A percentile compares a stretch with the other conserved stretches of the same genome.
phyloP scores from a whole-genome alignment of 116 monocot genomes.

The Phalaenopsis hybrid region DNA sequence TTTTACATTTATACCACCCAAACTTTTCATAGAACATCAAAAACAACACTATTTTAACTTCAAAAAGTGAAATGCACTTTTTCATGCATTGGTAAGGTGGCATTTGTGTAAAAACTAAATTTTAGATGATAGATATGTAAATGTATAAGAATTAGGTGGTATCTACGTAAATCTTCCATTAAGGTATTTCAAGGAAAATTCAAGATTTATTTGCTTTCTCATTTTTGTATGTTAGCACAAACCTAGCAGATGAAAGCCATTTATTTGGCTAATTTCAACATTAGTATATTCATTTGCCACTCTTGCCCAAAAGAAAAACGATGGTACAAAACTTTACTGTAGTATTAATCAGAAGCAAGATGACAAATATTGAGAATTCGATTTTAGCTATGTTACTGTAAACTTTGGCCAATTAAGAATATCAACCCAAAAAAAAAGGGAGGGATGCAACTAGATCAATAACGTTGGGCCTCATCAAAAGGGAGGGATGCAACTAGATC shows the following conservation, averaged over 20 bases:
- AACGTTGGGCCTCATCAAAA: too few relatives aligned
- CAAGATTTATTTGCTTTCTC: not conserved
- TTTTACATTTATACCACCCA: too few relatives aligned
- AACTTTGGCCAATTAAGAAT: not conserved
- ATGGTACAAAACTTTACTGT: not conserved
- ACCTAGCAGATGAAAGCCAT: not conserved
- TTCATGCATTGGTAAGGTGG: too few relatives aligned
- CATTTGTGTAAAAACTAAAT: too few relatives aligned
- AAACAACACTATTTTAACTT: too few relatives aligned
- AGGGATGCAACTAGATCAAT: not conserved
- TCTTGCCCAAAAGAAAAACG: not conserved
- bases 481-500: not conserved
- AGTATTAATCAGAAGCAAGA: not conserved
- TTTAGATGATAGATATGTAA: too few relatives aligned
- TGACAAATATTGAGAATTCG: not conserved
- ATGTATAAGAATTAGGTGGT: too few relatives aligned
- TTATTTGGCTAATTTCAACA: not conserved
- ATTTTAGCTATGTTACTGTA: not conserved
- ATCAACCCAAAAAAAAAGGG: not conserved
- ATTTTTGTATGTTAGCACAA: not conserved
- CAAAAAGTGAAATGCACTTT: too few relatives aligned
- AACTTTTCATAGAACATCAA: too few relatives aligned
- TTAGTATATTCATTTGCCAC: not conserved
- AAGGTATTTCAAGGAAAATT: not conserved
- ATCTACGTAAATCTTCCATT: too few relatives aligned